phyloP scores from a whole-genome alignment of 176 grass and related monocot genomes.

The Alloteropsis semialata region DNA sequence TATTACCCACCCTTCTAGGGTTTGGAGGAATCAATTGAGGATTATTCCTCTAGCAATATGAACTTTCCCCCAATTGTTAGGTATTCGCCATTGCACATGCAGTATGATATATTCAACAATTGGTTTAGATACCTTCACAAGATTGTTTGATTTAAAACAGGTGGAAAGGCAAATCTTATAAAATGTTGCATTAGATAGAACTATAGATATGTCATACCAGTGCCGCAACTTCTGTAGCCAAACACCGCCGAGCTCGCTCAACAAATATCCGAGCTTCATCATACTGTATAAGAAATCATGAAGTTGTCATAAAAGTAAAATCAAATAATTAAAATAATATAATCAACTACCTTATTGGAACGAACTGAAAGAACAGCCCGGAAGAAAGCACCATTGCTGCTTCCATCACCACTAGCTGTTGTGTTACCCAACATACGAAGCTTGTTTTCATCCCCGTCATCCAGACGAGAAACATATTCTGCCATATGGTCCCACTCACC shows the following conservation, averaged over 20 bases:
- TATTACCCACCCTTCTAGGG: no score
- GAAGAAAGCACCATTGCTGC: constrained; percentile 98
- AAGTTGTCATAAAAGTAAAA: background rate
- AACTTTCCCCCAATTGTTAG: background rate
- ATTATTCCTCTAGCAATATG: no score
- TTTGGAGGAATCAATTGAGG: no score
- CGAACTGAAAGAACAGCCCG: constrained; percentile 90
- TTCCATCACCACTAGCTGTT: constrained; percentile 90
- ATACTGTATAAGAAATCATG: constrained; percentile 57
- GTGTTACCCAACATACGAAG: constrained; percentile 82
- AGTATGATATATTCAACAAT: background rate
- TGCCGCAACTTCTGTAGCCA: constrained; percentile 95
- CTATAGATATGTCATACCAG: constrained; percentile 46
- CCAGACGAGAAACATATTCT: constrained; percentile 89
- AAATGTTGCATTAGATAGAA: background rate
- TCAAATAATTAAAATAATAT: constrained; percentile 21
- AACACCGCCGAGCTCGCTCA: constrained; percentile 91
- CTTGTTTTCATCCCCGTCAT: constrained; percentile 91
- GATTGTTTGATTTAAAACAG: background rate
- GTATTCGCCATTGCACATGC: background rate
- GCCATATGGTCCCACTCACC: constrained; percentile 98
- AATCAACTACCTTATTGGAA: constrained; percentile 61
- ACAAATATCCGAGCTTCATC: constrained; percentile 78
- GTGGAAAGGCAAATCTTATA: background rate
- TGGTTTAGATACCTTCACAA: background rate